Base-by-base conservation (phyloP, 352 stramenopile genomes). In the Globisporangium paddicum region DNA sequence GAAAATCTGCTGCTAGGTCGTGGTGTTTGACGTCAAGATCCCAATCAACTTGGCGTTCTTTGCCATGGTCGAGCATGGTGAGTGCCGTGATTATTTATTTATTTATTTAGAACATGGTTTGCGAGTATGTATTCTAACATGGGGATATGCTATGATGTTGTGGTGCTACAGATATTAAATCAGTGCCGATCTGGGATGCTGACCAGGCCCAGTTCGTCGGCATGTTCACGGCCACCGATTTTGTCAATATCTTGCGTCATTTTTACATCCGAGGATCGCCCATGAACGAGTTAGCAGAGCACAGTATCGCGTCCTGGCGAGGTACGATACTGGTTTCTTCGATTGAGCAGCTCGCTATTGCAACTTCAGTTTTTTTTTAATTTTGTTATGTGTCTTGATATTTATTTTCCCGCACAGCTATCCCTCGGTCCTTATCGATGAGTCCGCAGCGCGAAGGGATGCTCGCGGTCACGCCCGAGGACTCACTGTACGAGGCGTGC, bases 31-130 rank as follows among this genome's bases (percentile, higher is more conserved):
- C 72, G 96, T 97, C 47, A 98, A 97, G 69, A 99, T 99, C 75
- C 96, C 97, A 19, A 98, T 99, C 65, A 98, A 99, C 65, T 75
- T 99, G 38, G 97, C 97, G 32, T 99, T 99, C 83, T 99, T 99
- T 73, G 97, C 97, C 14, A 80, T 99, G 34, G 95, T 99, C n/a
- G 97, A 99, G 72, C 97, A 99, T 79, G 96, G 95, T 98, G 69
- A 23, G 82, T 62, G 16, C 23, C 50, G 46, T 41, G 44, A 51
- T 28, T 49, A 2, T 49, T 30, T 55, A 32, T 46, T 37, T 50
- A 4, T 18, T 34, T 46, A 9, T n/a, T n/a, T n/a, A n/a, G n/a
- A n/a, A 32, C 1, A 11, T 32, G 49, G 21, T 35, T 34, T 45
- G 5, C 14, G 16, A 42, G 37, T 42, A 42, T n/a, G 9, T n/a